These are phyloP conservation scores for Theobroma grandiflorum DNA, from an alignment of 441 rosid species.

Conservation along the genomic window DNA sequence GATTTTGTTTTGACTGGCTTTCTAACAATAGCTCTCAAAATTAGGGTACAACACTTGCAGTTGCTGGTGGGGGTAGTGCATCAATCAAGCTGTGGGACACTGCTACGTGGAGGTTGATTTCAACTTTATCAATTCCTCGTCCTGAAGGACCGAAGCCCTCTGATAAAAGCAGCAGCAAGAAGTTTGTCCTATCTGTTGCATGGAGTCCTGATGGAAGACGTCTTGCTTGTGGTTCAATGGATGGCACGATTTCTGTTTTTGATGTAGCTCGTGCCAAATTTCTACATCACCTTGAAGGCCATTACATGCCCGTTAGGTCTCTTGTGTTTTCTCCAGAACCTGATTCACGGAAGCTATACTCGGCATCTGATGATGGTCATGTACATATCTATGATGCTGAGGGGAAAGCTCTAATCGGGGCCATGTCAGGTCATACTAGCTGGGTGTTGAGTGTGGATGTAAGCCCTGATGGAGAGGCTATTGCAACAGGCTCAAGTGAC, in stretches of 20 bases:
- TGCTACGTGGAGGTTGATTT: conserved; percentile 80
- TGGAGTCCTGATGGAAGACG: conserved; percentile 92
- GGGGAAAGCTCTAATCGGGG: conserved; percentile 72
- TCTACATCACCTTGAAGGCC: conserved; percentile 91
- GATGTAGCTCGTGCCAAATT: conserved; percentile 85
- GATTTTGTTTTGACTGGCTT: not conserved
- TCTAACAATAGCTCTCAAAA: conserved; percentile 26
- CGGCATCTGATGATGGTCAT: conserved; percentile 91
- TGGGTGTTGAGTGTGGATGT: conserved; percentile 95
- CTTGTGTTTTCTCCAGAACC: conserved; percentile 78
- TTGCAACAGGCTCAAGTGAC: conserved; percentile 93
- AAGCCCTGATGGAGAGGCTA: conserved; percentile 85
- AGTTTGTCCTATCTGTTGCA: conserved; percentile 88
- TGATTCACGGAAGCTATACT: conserved; percentile 74
- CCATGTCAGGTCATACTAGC: conserved; percentile 92
- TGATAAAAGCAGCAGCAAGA: conserved; percentile 88
- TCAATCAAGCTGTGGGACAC: conserved; percentile 97
- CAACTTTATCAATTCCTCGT: conserved; percentile 80
- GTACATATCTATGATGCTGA: conserved; percentile 92
- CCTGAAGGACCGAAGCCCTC: conserved; percentile 87
- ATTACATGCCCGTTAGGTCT: conserved; percentile 91
- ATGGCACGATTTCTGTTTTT: conserved; percentile 87
- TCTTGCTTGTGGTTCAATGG: conserved; percentile 96
- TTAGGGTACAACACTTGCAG: conserved; percentile 94
- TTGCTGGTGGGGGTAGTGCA: conserved; percentile 98